phyloP scores from a whole-genome alignment of 352 stramenopile genomes.

The Globisporangium okanoganense region DNA sequence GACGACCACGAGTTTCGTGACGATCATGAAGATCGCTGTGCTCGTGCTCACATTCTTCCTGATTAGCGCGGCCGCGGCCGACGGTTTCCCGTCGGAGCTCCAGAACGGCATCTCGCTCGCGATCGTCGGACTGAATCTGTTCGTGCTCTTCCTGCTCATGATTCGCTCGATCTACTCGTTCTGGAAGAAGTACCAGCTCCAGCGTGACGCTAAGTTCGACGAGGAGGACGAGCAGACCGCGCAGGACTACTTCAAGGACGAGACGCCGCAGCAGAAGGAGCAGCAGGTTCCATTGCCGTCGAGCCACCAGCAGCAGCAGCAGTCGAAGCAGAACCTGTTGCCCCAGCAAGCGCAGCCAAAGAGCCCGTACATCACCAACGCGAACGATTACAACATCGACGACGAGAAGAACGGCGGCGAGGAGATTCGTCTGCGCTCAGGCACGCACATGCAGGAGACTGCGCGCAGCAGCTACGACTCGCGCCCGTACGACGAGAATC shows the following conservation, averaged over 20 bases:
- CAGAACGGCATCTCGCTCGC: conserved; percentile 67
- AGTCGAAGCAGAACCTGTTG: conserved; percentile 7
- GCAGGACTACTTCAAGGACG: conserved; percentile 67
- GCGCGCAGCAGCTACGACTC: conserved; percentile 23
- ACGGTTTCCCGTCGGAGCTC: conserved; percentile 53
- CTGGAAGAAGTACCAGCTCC: conserved; percentile 68
- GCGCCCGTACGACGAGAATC: conserved; percentile 35
- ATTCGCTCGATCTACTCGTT: conserved; percentile 66
- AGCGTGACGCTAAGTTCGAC: conserved; percentile 54
- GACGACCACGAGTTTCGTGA: conserved; percentile 69
- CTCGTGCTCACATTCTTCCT: conserved; percentile 74
- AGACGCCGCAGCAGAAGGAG: conserved; percentile 46
- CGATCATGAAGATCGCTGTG: conserved; percentile 73
- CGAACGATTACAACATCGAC: conserved; percentile 16
- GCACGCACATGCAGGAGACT: conserved; percentile 37
- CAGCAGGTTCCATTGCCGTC: conserved; percentile 5
- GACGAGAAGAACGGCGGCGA: conserved; percentile 39
- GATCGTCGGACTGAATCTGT: conserved; percentile 67
- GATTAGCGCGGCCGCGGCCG: conserved; percentile 45
- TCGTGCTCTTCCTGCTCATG: conserved; percentile 64
- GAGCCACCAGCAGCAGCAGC: conserved; percentile 8
- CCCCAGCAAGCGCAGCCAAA: conserved; percentile 19
- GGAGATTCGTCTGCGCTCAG: conserved; percentile 53
- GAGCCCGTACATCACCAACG: conserved; percentile 41
- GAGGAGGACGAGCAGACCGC: conserved; percentile 52